These are phyloP conservation scores for Ganoderma lingzhi DNA, from an alignment of 1,284 basidiomycete genomes.

Conservation along the genomic window DNA sequence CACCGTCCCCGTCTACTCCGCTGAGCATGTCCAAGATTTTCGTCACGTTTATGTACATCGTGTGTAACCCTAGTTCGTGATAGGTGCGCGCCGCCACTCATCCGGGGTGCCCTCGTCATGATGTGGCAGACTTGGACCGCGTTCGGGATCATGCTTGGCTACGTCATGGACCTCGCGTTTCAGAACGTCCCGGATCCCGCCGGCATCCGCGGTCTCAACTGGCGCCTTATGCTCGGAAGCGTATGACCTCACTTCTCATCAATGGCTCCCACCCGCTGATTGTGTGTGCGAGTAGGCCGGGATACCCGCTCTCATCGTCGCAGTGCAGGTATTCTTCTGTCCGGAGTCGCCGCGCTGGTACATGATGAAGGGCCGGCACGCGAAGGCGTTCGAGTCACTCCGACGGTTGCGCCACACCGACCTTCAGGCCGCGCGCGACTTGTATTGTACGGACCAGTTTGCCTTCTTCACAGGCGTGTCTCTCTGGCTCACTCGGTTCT, in stretches of 20 bases:
- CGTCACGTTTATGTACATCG: no score
- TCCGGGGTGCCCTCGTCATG: constrained; percentile 84
- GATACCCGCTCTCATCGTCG: constrained; percentile 66
- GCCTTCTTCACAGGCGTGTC: background rate
- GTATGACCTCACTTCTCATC: constrained; percentile 37
- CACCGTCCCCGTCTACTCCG: constrained; percentile 71
- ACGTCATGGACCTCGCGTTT: constrained; percentile 62
- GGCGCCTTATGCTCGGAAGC: constrained; percentile 72
- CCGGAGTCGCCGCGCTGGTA: constrained; percentile 79
- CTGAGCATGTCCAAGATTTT: constrained; percentile 48
- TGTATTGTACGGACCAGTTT: constrained; percentile 51
- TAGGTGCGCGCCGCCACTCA: constrained; percentile 65
- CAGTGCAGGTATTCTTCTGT: constrained; percentile 61
- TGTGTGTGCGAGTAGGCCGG: constrained; percentile 50
- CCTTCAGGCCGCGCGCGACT: constrained; percentile 80
- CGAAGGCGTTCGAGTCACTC: constrained; percentile 71
- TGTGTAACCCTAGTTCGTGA: background rate
- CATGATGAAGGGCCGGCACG: constrained; percentile 72
- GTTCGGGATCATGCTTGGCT: constrained; percentile 76
- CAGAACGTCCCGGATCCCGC: constrained; percentile 57
- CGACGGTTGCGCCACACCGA: constrained; percentile 68
- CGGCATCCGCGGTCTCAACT: constrained; percentile 62
- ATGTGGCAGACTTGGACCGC: constrained; percentile 83
- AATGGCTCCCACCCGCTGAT: background rate
- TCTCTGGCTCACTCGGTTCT: background rate